Base-by-base conservation (phyloP, 169 alveolate genomes). In the Theileria equi region DNA sequence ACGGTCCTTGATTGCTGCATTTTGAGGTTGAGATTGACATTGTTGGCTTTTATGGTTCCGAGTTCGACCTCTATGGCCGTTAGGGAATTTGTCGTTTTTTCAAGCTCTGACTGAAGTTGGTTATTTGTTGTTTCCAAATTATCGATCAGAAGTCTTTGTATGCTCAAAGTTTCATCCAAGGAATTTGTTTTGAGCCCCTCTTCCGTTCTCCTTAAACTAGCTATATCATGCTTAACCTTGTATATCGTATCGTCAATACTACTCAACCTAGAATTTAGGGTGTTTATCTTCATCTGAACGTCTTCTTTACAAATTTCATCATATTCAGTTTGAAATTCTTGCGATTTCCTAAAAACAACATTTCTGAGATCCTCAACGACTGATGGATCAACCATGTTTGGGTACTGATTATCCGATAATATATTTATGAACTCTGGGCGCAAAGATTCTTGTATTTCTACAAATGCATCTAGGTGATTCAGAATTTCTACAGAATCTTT, bases 101-200 rank as follows among this genome's bases (percentile, higher is more conserved):
- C 16, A 26, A 63, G 28, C 55, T 63, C 74, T 1, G 40, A 31
- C 4, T 19, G 28, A 52, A 63, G 21, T 43, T 63, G 31, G 65
- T 16, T 5, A 21, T 23, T 28, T 10, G 65, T 63, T 17, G 55
- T 31, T 54, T 63, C 53, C 3, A 63, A 32, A 47, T 25, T 63
- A n/a, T 49, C 35, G 43, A 63, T 19, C 52, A 63, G n/a, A 52
- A 29, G 38, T 28, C 52, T 48, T 41, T 63, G 74, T 34, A 64
- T 49, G 26, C 38, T 36, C 64, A 63, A 53, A 5, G 74, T 5
- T n/a, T 63, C 74, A 35, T 63, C 64, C 6, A 63, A 64, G 28
- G 35, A 50, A 17, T 64, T 63, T 0, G 43, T 13, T 61, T 63
- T 54, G 35, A 28, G 74, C 31, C 52, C 65, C 16, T 23, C 63